Evolutionary conservation across 495 filamentous ascomycete genomes (phyloP).

Genomic region (Lophiotrema nucula): DNA sequence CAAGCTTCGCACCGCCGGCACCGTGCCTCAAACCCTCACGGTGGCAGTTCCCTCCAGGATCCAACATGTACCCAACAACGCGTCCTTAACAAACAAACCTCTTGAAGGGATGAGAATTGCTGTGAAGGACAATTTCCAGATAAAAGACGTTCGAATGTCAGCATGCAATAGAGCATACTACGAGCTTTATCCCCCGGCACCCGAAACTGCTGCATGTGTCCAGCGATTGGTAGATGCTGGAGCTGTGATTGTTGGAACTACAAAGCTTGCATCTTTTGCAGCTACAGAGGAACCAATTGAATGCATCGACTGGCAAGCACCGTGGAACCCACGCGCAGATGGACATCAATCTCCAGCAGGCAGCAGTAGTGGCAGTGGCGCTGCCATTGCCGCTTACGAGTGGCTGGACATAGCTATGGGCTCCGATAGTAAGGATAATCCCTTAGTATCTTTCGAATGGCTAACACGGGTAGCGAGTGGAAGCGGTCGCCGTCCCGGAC

Average conservation of each 20-base stretch:
- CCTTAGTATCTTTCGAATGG: no score
- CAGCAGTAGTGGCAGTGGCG: neutral
- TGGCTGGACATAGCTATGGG: slow-evolving; percentile 12
- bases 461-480: no score
- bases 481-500: no score
- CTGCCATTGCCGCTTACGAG: slow-evolving; percentile 1
- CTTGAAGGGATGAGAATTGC: neutral
- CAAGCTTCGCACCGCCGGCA: no score
- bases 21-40: no score
- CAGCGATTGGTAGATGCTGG: neutral
- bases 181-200: neutral
- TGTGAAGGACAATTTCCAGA: slow-evolving; percentile 7
- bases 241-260: slow-evolving; percentile 13
- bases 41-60: slow-evolving; percentile 2
- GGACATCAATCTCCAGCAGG: slow-evolving; percentile 8
- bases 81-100: neutral
- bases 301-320: neutral
- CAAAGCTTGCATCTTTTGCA: slow-evolving; percentile 10
- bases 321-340: slow-evolving; percentile 19
- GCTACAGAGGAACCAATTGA: neutral
- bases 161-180: neutral
- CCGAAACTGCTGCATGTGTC: neutral
- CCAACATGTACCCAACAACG: neutral
- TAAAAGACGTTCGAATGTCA: neutral
- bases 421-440: no score